Percentiles rank a stretch among this genome's conserved stretches.
phyloP scores from a whole-genome alignment of 2,329 filamentous ascomycete species.

The Paecilomyces variotii region DNA sequence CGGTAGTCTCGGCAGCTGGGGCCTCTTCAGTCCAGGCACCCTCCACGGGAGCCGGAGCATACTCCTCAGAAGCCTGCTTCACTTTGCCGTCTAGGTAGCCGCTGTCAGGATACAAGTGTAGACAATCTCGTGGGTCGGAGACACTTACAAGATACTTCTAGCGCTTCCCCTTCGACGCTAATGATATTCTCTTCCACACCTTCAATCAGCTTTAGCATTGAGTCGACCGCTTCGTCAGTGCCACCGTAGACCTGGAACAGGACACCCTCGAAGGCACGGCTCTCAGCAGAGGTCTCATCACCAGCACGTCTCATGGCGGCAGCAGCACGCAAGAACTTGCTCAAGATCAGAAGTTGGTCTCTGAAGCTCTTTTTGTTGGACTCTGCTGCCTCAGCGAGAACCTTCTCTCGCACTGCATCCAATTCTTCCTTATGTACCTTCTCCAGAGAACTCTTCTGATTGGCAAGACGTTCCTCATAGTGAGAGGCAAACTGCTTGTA shows the following conservation, averaged over 20 bases:
- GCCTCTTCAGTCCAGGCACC: slow-evolving; percentile 43
- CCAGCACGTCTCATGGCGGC: slow-evolving; percentile 53
- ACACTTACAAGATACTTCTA: slow-evolving; percentile 51
- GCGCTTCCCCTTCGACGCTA: slow-evolving; percentile 46
- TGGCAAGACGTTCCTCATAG: slow-evolving; percentile 47
- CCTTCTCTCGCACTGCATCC: slow-evolving; percentile 44
- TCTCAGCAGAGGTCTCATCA: slow-evolving; percentile 50
- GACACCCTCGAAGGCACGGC: slow-evolving; percentile 56
- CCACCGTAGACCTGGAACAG: slow-evolving; percentile 57
- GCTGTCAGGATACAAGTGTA: background rate
- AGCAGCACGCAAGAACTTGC: slow-evolving; percentile 55
- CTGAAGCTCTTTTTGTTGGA: slow-evolving; percentile 42
- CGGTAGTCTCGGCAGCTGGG: slow-evolving; percentile 25
- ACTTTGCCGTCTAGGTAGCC: slow-evolving; percentile 41
- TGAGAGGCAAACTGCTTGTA: slow-evolving; percentile 54
- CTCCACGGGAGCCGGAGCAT: slow-evolving; percentile 23
- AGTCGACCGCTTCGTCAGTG: slow-evolving; percentile 49
- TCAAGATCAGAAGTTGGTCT: slow-evolving; percentile 50
- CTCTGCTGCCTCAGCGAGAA: slow-evolving; percentile 41
- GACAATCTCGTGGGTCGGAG: background rate
- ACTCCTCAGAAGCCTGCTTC: slow-evolving; percentile 41
- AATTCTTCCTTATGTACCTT: slow-evolving; percentile 50
- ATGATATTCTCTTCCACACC: slow-evolving; percentile 51
- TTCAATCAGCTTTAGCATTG: slow-evolving; percentile 53
- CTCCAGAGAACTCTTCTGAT: slow-evolving; percentile 49